These are phyloP conservation scores for Saccharomycopsis sp. DNA, from an alignment of 805 yeast species.

Conservation along the genomic window DNA sequence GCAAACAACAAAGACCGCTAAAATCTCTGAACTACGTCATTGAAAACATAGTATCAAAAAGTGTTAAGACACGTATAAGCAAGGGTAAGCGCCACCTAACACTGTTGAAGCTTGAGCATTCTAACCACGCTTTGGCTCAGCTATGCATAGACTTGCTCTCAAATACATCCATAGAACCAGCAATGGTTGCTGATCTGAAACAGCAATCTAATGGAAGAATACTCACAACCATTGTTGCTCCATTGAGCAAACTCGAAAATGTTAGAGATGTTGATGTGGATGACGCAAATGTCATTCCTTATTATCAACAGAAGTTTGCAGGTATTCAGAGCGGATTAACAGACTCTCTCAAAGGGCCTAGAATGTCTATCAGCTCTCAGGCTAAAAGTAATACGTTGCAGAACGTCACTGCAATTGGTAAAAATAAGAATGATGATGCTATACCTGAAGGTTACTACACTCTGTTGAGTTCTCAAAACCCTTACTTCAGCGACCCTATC, in stretches of 20 bases:
- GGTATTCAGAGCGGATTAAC: neutral
- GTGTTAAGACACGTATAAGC: neutral
- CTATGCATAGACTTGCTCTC: neutral
- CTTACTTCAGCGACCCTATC: neutral
- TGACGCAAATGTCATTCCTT: neutral
- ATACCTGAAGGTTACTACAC: neutral
- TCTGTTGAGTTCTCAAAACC: neutral
- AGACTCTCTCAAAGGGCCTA: neutral
- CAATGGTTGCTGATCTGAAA: conserved; percentile 1
- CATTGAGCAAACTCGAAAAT: neutral
- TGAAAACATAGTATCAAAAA: neutral
- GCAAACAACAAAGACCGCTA: neutral
- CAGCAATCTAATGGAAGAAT: neutral
- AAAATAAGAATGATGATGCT: neutral
- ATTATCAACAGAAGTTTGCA: conserved; percentile 1
- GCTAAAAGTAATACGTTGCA: neutral
- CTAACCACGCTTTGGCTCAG: neutral
- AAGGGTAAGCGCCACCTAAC: neutral
- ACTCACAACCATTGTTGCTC: neutral
- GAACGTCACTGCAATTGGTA: neutral
- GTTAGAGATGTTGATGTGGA: neutral
- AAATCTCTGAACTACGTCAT: neutral
- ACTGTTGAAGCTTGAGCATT: neutral
- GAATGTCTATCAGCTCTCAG: neutral
- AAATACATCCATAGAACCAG: neutral